A percentile compares a stretch with the other conserved stretches of the same genome.
Conservation (phyloP, 2,329 filamentous ascomycete species). For the Rutstroemia sp. region DNA sequence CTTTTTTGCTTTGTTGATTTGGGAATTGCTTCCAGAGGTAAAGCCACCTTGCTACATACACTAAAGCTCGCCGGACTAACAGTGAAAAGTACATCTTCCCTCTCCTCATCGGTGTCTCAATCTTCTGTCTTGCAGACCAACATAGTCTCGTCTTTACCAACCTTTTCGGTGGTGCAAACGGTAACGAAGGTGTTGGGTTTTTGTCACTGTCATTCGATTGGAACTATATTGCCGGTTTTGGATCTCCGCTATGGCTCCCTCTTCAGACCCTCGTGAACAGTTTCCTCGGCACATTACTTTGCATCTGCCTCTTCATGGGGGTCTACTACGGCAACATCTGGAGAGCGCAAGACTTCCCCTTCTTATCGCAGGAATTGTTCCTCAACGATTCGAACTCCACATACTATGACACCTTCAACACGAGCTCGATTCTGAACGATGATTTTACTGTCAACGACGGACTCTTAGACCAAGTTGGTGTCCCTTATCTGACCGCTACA, state of each 20-base stretch:
- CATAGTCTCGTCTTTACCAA: constrained; percentile 38
- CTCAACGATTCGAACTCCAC: constrained; percentile 31
- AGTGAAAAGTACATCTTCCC: constrained; percentile 10
- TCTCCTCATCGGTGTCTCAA: constrained; percentile 43
- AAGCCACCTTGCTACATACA: background rate
- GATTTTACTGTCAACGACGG: constrained; percentile 33
- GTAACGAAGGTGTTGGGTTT: constrained; percentile 35
- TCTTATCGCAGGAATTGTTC: constrained; percentile 37
- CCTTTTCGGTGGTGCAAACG: constrained; percentile 41
- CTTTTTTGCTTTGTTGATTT: constrained; percentile 16
- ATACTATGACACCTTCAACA: constrained; percentile 35
- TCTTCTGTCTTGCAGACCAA: constrained; percentile 40
- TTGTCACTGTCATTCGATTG: constrained; percentile 36
- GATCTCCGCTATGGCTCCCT: constrained; percentile 23
- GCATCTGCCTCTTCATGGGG: constrained; percentile 30
- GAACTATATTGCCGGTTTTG: constrained; percentile 32
- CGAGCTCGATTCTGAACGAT: constrained; percentile 35
- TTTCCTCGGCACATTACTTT: constrained; percentile 29
- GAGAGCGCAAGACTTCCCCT: constrained; percentile 35
- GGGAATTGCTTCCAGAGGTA: constrained; percentile 12
- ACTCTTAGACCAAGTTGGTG: constrained; percentile 31
- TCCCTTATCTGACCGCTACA: constrained; percentile 37
- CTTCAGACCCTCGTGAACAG: constrained; percentile 30
- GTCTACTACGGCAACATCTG: constrained; percentile 38
- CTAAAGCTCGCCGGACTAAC: background rate